Percentiles rank a stretch among this genome's conserved stretches.
Conservation (phyloP, 352 stramenopile genomes). For the Globisporangium lucens region DNA sequence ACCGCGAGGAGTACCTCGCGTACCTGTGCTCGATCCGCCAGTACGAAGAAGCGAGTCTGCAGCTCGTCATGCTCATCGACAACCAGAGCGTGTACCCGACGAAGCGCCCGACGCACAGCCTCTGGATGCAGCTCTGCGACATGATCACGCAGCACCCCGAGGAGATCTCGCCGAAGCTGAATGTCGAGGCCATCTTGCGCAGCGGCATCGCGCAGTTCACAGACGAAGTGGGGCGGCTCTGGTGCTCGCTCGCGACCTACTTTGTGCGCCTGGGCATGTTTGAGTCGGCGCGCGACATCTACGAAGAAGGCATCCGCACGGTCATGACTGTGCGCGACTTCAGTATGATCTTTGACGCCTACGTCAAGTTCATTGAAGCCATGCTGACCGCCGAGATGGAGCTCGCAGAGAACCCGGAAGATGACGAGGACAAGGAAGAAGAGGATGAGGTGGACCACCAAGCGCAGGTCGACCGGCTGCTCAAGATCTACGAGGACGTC, state of each 20-base stretch:
- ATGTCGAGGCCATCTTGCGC: slow-evolving; percentile 96
- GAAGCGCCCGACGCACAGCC: slow-evolving; percentile 85
- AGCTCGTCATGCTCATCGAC: slow-evolving; percentile 83
- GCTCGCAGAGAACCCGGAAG: slow-evolving; percentile 42
- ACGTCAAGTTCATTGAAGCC: slow-evolving; percentile 98
- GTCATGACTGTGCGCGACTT: slow-evolving; percentile 94
- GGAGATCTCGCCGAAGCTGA: slow-evolving; percentile 80
- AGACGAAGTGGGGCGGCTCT: slow-evolving; percentile 97
- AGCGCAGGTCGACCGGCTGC: slow-evolving; percentile 64
- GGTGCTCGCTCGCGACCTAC: slow-evolving; percentile 97
- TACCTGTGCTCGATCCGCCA: slow-evolving; percentile 72
- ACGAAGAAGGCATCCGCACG: slow-evolving; percentile 87
- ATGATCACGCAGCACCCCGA: slow-evolving; percentile 94
- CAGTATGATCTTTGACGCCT: slow-evolving; percentile 98
- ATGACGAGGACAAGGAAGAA: slow-evolving; percentile 71
- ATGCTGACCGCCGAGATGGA: slow-evolving; percentile 97
- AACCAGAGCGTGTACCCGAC: slow-evolving; percentile 43
- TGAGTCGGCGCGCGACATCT: slow-evolving; percentile 95
- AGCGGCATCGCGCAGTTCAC: slow-evolving; percentile 91
- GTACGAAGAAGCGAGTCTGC: slow-evolving; percentile 77
- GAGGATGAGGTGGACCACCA: slow-evolving; percentile 61
- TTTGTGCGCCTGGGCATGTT: slow-evolving; percentile 97
- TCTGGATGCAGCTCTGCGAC: slow-evolving; percentile 97
- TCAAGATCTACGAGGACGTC: slow-evolving; percentile 91
- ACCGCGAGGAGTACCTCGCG: slow-evolving; percentile 72